These are phyloP conservation scores for Cryptococcus sp. DNA, from an alignment of 1,284 basidiomycete species.

Conservation along the genomic window DNA sequence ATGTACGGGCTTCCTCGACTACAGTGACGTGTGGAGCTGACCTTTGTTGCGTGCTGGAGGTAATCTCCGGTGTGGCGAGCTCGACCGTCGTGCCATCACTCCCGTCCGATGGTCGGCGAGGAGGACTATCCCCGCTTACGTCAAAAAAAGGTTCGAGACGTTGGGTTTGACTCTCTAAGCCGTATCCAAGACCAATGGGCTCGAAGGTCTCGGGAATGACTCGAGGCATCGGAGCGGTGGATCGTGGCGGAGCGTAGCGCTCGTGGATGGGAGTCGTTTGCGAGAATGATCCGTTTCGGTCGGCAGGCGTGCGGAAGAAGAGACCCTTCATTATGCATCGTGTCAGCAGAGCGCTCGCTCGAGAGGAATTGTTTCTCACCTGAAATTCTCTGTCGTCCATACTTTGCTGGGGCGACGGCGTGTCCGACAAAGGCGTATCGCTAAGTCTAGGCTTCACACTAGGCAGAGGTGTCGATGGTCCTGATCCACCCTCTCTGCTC, in stretches of 20 bases:
- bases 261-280: conserved; percentile 8
- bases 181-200: conserved; percentile 20
- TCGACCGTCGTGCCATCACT: conserved; percentile 34
- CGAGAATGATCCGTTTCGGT: conserved; percentile 19
- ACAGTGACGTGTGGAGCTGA: too few relatives aligned
- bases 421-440: conserved; percentile 1
- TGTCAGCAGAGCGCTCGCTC: background rate
- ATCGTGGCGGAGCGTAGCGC: conserved; percentile 9
- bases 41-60: too few relatives aligned
- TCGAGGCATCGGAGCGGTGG: background rate
- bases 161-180: conserved; percentile 4
- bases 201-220: background rate
- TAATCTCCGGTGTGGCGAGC: conserved; percentile 28
- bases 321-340: conserved; percentile 28
- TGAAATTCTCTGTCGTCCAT: conserved; percentile 31
- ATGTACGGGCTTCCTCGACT: too few relatives aligned
- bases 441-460: conserved; percentile 7
- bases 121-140: background rate
- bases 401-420: conserved; percentile 19
- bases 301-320: conserved; percentile 48
- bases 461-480: conserved; percentile 3
- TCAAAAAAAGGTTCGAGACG: background rate
- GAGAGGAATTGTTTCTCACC: conserved; percentile 11
- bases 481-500: conserved; percentile 13
- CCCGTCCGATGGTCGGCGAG: conserved; percentile 13